These are phyloP conservation scores for Camellia oleifera DNA, from an alignment of 179 eudicot genomes.

Conservation along the genomic window DNA sequence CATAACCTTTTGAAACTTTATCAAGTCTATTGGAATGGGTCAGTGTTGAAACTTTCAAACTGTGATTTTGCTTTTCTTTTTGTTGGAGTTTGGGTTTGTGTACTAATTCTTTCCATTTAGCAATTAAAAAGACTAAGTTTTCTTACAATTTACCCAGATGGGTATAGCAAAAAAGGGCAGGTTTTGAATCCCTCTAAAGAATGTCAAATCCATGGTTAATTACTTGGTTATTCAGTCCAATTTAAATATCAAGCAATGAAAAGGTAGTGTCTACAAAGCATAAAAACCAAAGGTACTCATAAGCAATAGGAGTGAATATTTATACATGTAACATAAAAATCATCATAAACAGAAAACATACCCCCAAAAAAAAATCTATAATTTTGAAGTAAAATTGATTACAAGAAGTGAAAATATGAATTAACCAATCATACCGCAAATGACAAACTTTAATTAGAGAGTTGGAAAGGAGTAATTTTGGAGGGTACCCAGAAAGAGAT, in stretches of 20 bases:
- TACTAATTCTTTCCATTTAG: slow-evolving; percentile 22
- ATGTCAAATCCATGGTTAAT: slow-evolving; percentile 55
- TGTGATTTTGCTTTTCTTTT: slow-evolving; percentile 47
- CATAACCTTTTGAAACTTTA: slow-evolving; percentile 54
- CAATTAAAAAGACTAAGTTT: slow-evolving; percentile 39
- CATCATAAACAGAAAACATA: neutral
- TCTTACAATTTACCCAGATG: slow-evolving; percentile 44
- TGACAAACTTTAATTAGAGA: no score
- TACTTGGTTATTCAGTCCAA: slow-evolving; percentile 19
- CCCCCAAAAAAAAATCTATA: neutral
- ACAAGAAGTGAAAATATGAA: no score
- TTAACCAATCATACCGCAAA: no score
- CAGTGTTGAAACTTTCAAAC: slow-evolving; percentile 27
- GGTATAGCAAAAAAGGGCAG: slow-evolving; percentile 45
- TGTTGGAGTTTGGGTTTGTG: slow-evolving; percentile 49
- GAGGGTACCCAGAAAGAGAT: no score
- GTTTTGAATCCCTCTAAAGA: slow-evolving; percentile 63
- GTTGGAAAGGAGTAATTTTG: no score
- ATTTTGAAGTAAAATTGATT: neutral
- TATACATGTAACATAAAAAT: neutral
- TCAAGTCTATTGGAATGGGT: slow-evolving; percentile 38
- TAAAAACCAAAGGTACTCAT: neutral
- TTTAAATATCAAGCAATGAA: slow-evolving; percentile 26
- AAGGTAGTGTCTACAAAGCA: slow-evolving; percentile 11
- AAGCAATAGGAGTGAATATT: neutral